Percentiles rank a stretch among this genome's conserved stretches.
These are phyloP conservation scores for Przewalskia tangutica DNA, from an alignment of 257 asterid genomes.

Conservation along the genomic window DNA sequence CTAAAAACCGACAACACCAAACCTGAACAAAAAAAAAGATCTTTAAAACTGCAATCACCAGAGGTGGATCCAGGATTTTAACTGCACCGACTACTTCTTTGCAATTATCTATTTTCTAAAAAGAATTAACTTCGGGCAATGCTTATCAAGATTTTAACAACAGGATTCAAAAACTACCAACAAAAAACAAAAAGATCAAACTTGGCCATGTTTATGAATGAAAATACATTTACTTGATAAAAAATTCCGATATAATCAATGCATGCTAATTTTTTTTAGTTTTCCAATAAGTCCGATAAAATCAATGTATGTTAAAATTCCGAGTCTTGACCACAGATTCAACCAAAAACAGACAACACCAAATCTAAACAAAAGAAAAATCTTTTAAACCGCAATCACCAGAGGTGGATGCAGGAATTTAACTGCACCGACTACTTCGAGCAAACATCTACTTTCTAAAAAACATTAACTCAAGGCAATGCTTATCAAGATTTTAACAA, in stretches of 20 bases:
- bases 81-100: neutral
- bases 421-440: neutral
- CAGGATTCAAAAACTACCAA: neutral
- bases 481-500: neutral
- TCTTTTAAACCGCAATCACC: neutral
- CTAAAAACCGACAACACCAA: neutral
- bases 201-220: too few relatives aligned
- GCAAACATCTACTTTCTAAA: neutral
- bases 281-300: neutral
- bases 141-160: neutral
- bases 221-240: too few relatives aligned
- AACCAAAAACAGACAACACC: neutral
- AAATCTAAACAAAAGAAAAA: constrained; percentile 1
- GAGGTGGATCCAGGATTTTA: neutral
- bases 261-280: too few relatives aligned
- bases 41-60: neutral
- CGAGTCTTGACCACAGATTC: neutral
- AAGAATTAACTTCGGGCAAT: neutral
- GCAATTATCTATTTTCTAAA: neutral
- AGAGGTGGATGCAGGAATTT: neutral
- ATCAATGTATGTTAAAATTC: constrained; percentile 18
- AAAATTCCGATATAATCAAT: neutral
- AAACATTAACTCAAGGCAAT: neutral
- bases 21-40: constrained; percentile 5
- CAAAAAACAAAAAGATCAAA: neutral